Evolutionary conservation across 345 rosid genomes (phyloP).

Genomic region (Eucalyptus tenuipes): DNA sequence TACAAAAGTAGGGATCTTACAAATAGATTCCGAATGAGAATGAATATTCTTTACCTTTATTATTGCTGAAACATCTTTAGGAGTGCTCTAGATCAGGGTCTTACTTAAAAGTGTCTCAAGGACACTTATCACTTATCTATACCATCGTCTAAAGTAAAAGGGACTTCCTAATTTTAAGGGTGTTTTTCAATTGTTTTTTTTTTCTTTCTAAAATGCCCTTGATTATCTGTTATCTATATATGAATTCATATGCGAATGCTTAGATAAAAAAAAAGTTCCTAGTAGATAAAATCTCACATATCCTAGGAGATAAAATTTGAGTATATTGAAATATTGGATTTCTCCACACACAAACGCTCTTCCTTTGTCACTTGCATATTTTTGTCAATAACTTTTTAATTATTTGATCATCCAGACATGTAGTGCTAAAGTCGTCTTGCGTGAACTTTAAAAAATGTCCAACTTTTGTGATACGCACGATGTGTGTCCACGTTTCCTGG

Average conservation of each 20-base stretch:
- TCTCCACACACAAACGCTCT: neutral
- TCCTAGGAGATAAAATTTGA: neutral
- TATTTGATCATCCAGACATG: neutral
- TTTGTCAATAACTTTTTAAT: neutral
- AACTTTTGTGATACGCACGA: neutral
- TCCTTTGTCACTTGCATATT: neutral
- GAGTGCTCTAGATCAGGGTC: neutral
- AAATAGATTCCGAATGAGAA: neutral
- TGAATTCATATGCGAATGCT: neutral
- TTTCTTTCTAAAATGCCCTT: neutral
- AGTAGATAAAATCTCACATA: neutral
- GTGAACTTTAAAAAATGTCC: neutral
- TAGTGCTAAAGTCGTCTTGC: neutral
- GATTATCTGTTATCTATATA: neutral
- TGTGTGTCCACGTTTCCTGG: neutral
- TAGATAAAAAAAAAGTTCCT: neutral
- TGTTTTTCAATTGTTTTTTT: neutral
- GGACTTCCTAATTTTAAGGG: neutral
- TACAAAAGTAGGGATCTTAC: neutral
- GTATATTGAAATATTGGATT: neutral
- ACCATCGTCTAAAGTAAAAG: neutral
- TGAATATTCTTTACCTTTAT: neutral
- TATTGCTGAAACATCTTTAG: neutral
- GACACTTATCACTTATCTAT: neutral
- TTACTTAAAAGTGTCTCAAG: neutral